Conservation (phyloP, 257 asterid genomes). For the Ajuga chamaepitys region DNA sequence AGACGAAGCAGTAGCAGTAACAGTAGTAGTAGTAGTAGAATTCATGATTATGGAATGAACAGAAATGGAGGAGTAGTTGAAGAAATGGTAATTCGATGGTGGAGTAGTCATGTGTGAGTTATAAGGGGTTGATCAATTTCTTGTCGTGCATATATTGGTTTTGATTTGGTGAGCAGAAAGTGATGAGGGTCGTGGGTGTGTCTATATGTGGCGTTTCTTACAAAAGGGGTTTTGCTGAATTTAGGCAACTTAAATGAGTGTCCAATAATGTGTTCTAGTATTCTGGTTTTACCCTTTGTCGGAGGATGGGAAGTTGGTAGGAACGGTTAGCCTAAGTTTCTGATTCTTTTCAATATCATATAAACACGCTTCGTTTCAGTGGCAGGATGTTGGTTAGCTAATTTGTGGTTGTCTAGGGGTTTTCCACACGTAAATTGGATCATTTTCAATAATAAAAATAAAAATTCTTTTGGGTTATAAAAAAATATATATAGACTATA, state of each 20-base stretch:
- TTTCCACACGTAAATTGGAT: too few relatives aligned
- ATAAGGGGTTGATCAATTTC: conserved; percentile 10
- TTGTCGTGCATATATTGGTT: conserved; percentile 32
- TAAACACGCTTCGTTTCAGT: neutral
- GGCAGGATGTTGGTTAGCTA: conserved; percentile 13
- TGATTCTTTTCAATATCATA: neutral
- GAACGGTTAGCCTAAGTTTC: conserved; percentile 29
- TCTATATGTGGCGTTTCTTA: conserved; percentile 26
- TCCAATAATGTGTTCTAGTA: neutral
- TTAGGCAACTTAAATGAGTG: neutral
- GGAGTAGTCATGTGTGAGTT: conserved; percentile 24
- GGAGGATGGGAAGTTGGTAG: conserved; percentile 38
- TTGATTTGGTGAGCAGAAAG: conserved; percentile 42
- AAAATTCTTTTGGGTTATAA: too few relatives aligned
- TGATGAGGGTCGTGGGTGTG: too few relatives aligned
- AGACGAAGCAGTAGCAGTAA: too few relatives aligned
- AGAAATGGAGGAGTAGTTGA: conserved; percentile 17
- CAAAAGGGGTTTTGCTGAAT: neutral
- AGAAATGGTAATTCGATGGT: conserved; percentile 28
- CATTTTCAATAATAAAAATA: too few relatives aligned
- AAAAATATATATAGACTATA: too few relatives aligned
- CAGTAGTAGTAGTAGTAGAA: neutral
- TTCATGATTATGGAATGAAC: conserved; percentile 36
- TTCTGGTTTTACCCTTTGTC: conserved; percentile 5
- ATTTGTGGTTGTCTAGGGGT: too few relatives aligned